Base-by-base conservation (phyloP, 2,329 filamentous ascomycete species). In the Penicillium sclerotigenum region DNA sequence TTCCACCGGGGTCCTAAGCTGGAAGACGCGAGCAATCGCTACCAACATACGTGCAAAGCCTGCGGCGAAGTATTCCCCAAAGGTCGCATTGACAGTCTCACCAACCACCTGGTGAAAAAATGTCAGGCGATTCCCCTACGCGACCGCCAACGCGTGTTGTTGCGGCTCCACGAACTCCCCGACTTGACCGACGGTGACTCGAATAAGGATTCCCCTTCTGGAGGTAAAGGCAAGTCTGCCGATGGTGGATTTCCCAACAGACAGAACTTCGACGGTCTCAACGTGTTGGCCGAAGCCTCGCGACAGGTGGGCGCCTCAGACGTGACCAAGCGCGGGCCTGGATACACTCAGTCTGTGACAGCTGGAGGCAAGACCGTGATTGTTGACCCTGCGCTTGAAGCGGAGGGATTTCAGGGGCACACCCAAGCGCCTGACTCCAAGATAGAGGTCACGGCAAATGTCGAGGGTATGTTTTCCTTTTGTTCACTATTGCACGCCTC, bases 11-110 rank as follows among this genome's bases (percentile, higher is more conserved):
- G 92, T 10, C 83, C 85, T 37, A 96, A 96, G 77, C 83, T 96
- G 67, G 86, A 88, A 70, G 91, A 96, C 76, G 88, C 89, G 62
- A 94, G 90, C 78, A 96, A 96, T 73, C 86, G 92, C 56, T 97
- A 97, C 71, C 87, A 90, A 66, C 90, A 96, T 71, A 94, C 89
- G 13, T 96, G 91, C 83, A 93, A 89, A 73, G 82, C 86, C 63
- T 96, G 91, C 72, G 90, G 90, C 63, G 89, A 94, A 75, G 88
- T 89, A 73, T 96, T 96, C 61, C 89, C 90, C 60, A 96, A 96
- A 71, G 92, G 92, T 59, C 86, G 92, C 59, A 88, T 90, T 68
- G 92, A 97, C 69, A 90, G 85, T 66, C 77, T 97, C 58, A 88
- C 86, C 41, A 87, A 82, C 59, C 92, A 97, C 70, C 81, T 96